Base-by-base conservation (phyloP, 2,329 filamentous ascomycete genomes). In the Alternaria triticimaculans region DNA sequence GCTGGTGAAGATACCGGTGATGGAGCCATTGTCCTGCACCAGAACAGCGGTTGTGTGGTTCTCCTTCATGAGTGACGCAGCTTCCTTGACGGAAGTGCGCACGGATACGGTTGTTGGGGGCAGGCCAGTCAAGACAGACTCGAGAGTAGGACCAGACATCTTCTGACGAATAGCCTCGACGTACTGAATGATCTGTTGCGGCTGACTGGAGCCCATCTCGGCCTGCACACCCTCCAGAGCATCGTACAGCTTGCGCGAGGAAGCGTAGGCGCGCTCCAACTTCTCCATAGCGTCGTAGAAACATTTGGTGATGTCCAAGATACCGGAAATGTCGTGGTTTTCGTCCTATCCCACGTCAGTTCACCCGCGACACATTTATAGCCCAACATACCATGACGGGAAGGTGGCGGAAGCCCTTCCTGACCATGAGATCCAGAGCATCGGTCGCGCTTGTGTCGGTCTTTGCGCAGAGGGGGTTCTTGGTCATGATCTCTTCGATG, bases 281-380 rank as follows among this genome's bases (percentile, higher is more conserved):
- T 99, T 99, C 85, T 99, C 96, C 96, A 99, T 99, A 46, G 96
- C 96, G 82, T 99, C 96, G 82, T 99, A 99, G 82, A 99, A 99
- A 83, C 96, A 99, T 83, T 98, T 99, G 61, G 96, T 99, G 74
- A 99, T 99, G 81, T 99, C 96, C 58, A 99, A 85, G 71, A 99
- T 94, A 84, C 96, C 96, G 8, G 94, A 97, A 67, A 99, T 99
- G 78, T 99, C 95, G 82, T 99, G 96, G 81, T 99, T 98, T 85
- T 99, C 96, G 82, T 99, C 96, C 37, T 41, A 11, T 41, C 37
- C 37, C 37, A 41, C n/a, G 37, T 41, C 37, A 41, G 37, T 18
- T 41, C 37, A 41, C 9, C 37, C 37, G 37, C 37, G 37, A 41
- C 37, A 9, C 37, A 41, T 41, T 6, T 11, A 41, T 41, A 18